Evolutionary conservation across 73 alveolate species (phyloP).

Genomic region (Diophrys appendiculata): DNA sequence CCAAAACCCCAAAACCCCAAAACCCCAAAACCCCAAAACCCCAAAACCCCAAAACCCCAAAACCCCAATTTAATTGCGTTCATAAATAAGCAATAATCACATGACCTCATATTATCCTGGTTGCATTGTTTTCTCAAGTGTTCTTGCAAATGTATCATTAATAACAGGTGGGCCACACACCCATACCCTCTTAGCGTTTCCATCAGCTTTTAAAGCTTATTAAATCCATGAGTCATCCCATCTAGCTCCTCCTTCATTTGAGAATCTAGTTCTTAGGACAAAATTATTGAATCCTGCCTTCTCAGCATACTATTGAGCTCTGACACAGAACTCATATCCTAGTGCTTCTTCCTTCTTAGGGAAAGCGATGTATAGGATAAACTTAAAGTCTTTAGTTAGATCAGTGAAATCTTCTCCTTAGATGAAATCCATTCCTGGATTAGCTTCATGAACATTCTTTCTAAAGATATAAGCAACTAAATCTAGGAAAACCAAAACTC

Average conservation of each 20-base stretch:
- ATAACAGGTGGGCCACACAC: slow-evolving; percentile 5
- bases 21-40: too few species aligned
- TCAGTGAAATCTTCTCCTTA: slow-evolving; percentile 19
- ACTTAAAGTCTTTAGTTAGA: slow-evolving; percentile 10
- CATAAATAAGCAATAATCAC: too few species aligned
- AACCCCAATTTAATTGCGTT: too few species aligned
- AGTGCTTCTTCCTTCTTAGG: slow-evolving; percentile 11
- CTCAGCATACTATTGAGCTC: background rate
- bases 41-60: too few species aligned
- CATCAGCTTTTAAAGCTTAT: background rate
- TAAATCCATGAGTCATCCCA: background rate
- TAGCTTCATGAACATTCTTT: slow-evolving; percentile 6
- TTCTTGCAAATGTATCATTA: too few species aligned
- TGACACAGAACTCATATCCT: slow-evolving; percentile 15
- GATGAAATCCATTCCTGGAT: slow-evolving; percentile 3
- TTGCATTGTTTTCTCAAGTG: too few species aligned
- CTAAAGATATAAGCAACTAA: slow-evolving; percentile 40
- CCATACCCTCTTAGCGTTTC: background rate
- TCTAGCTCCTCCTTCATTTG: background rate
- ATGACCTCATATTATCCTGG: too few species aligned
- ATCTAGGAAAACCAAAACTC: slow-evolving; percentile 37
- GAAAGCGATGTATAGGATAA: slow-evolving; percentile 29
- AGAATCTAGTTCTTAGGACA: slow-evolving; percentile 5
- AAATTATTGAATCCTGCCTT: slow-evolving; percentile 12
- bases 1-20: too few species aligned